These are phyloP conservation scores for Neurospora crassa DNA, from an alignment of 2,329 filamentous ascomycete genomes.

Conservation along the genomic window DNA sequence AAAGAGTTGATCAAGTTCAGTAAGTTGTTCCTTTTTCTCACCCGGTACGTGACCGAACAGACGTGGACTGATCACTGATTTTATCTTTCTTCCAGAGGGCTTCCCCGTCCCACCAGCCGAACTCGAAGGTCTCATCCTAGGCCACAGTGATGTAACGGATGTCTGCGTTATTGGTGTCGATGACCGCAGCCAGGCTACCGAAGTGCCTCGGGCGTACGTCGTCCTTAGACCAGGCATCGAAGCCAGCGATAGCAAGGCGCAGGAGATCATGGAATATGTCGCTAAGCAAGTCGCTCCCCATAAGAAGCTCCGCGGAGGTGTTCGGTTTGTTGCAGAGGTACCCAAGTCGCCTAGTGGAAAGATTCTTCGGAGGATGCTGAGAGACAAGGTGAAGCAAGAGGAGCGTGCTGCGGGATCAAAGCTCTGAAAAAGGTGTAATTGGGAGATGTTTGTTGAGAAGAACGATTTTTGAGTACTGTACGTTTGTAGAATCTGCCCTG, in stretches of 20 bases:
- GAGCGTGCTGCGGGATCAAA: slow-evolving; percentile 29
- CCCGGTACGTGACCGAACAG: no score
- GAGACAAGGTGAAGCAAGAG: slow-evolving; percentile 29
- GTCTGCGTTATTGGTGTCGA: slow-evolving; percentile 55
- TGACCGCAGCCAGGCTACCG: slow-evolving; percentile 51
- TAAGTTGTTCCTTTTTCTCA: slow-evolving; percentile 23
- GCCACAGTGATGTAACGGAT: slow-evolving; percentile 38
- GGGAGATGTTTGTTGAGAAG: background rate
- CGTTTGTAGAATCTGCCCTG: background rate
- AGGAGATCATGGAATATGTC: slow-evolving; percentile 30
- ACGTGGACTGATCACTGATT: background rate
- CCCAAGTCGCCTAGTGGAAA: slow-evolving; percentile 59
- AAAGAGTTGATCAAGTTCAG: slow-evolving; percentile 58
- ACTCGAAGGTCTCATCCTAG: slow-evolving; percentile 40
- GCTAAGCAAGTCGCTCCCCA: slow-evolving; percentile 32
- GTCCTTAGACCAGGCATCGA: slow-evolving; percentile 34
- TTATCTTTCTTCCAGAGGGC: slow-evolving; percentile 37
- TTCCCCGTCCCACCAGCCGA: slow-evolving; percentile 64
- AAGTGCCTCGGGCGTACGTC: slow-evolving; percentile 60
- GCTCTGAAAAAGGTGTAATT: slow-evolving; percentile 20
- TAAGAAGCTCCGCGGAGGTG: slow-evolving; percentile 61
- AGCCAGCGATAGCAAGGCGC: slow-evolving; percentile 26
- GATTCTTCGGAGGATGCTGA: slow-evolving; percentile 34
- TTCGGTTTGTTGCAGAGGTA: slow-evolving; percentile 58
- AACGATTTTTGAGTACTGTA: slow-evolving; percentile 1